These are phyloP conservation scores for Lasiosphaeria hispida DNA, from an alignment of 495 filamentous ascomycete species.

Conservation along the genomic window DNA sequence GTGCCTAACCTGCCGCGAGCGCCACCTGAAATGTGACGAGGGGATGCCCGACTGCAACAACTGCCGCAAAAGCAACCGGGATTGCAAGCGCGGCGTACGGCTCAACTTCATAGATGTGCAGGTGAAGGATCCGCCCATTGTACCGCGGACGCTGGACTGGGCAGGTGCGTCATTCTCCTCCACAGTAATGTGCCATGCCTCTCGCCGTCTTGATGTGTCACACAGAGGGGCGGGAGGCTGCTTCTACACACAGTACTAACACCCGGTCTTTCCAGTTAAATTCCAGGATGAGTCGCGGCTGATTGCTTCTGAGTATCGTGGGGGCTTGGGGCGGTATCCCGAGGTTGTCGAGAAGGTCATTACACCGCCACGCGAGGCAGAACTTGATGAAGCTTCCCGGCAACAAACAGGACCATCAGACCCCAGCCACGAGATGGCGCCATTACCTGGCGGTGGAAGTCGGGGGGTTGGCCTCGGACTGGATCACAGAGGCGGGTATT, in stretches of 20 bases:
- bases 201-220: not conserved
- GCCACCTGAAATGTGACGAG: constrained; percentile 74
- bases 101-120: constrained; percentile 92
- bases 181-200: not conserved
- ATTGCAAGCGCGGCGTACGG: constrained; percentile 81
- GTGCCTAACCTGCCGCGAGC: constrained; percentile 73
- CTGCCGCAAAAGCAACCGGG: constrained; percentile 80
- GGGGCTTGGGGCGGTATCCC: constrained; percentile 74
- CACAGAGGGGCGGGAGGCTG: too few species aligned
- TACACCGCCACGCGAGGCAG: constrained; percentile 28
- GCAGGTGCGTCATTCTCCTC: constrained; percentile 46
- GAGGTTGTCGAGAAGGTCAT: constrained; percentile 40
- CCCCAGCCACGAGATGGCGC: too few species aligned
- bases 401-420: too few species aligned
- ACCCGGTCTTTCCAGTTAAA: constrained; percentile 38
- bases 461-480: not conserved
- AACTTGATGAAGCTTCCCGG: not conserved
- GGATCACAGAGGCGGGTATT: not conserved
- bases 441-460: too few species aligned
- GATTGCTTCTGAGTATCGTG: constrained; percentile 90
- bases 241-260: constrained; percentile 13
- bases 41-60: constrained; percentile 75
- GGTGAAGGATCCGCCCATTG: constrained; percentile 64
- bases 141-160: constrained; percentile 63
- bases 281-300: constrained; percentile 89